A percentile compares a stretch with the other conserved stretches of the same genome.
Conservation (phyloP, 352 stramenopile genomes). For the Phytopythium aichiense region DNA sequence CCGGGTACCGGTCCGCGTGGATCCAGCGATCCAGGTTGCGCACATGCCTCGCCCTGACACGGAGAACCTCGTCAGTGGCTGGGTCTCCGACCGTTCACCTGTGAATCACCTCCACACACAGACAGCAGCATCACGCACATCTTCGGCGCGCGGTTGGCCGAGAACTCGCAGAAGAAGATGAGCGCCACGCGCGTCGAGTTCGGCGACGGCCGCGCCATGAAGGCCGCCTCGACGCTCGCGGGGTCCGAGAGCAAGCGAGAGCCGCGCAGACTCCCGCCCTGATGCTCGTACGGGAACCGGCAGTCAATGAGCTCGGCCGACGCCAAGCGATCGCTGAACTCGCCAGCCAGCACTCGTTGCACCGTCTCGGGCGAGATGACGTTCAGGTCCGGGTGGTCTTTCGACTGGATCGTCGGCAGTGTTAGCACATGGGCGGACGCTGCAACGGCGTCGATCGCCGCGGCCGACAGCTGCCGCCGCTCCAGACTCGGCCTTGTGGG, state of each 20-base stretch:
- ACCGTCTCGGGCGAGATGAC: constrained; percentile 53
- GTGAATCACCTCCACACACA: background rate
- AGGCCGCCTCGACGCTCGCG: constrained; percentile 31
- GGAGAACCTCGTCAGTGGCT: background rate
- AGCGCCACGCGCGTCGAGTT: constrained; percentile 36
- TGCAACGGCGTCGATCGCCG: background rate
- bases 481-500: background rate
- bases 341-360: constrained; percentile 26
- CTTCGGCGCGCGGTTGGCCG: constrained; percentile 57
- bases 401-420: constrained; percentile 51
- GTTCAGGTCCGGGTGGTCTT: constrained; percentile 51
- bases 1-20: constrained; percentile 49
- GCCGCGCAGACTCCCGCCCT: constrained; percentile 34
- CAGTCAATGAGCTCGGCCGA: constrained; percentile 49
- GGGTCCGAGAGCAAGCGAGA: constrained; percentile 40
- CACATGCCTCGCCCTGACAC: constrained; percentile 40
- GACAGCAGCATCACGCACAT: constrained; percentile 23
- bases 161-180: constrained; percentile 74
- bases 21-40: constrained; percentile 60
- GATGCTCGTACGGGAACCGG: constrained; percentile 51
- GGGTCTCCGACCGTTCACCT: background rate
- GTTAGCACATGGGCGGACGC: constrained; percentile 14
- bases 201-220: constrained; percentile 23
- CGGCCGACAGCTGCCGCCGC: constrained; percentile 8
- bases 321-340: constrained; percentile 25